A percentile compares a stretch with the other conserved stretches of the same genome.
Conservation (phyloP, 306 rosid genomes). For the Rosa multiflora region DNA sequence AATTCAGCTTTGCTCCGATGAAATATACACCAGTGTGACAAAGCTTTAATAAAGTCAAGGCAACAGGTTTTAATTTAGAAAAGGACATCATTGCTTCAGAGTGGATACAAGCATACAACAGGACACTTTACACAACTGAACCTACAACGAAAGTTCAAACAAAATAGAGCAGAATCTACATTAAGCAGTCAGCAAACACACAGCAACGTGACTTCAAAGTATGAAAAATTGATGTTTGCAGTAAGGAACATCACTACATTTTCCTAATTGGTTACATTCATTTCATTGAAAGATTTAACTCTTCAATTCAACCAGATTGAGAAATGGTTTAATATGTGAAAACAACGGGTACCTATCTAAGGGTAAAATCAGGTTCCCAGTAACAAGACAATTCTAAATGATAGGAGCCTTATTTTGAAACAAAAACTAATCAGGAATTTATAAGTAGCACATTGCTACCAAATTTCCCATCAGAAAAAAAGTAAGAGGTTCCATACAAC, state of each 20-base stretch:
- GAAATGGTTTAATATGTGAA: not conserved
- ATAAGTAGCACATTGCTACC: not conserved
- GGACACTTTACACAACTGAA: not conserved
- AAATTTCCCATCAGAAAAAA: not conserved
- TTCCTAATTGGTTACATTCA: not conserved
- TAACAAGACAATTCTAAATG: not conserved
- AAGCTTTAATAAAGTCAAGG: constrained; percentile 58
- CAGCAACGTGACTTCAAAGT: not conserved
- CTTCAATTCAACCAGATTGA: not conserved
- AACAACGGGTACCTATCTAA: not conserved
- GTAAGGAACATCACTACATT: not conserved
- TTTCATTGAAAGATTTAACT: not conserved
- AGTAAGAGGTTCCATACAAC: too few species aligned
- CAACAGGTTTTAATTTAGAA: constrained; percentile 21
- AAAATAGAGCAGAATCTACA: not conserved
- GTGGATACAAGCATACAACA: not conserved
- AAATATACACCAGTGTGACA: constrained; percentile 97
- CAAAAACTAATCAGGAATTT: not conserved
- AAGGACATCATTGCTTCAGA: not conserved
- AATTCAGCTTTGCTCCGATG: constrained; percentile 85
- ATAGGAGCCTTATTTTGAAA: not conserved
- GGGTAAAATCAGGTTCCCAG: not conserved
- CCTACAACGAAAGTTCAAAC: not conserved
- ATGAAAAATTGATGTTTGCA: not conserved
- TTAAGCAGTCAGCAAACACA: not conserved